These are phyloP conservation scores for Neonectria neomacrospora DNA, from an alignment of 2,329 filamentous ascomycete genomes.

Conservation along the genomic window DNA sequence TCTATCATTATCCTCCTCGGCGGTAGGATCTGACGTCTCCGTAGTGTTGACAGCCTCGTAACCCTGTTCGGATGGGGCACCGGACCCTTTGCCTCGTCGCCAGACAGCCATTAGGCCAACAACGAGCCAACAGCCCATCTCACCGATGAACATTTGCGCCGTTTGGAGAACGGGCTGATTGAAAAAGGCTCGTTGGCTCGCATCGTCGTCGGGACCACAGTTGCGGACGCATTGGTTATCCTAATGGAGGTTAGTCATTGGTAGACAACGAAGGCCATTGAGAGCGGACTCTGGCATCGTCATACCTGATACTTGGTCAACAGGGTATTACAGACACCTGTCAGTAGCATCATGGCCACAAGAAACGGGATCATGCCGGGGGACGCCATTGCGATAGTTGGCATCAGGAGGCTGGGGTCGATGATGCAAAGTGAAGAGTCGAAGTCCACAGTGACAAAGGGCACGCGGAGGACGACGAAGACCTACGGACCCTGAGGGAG, in stretches of 20 bases:
- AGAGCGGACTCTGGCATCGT: constrained; percentile 26
- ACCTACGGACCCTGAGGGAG: constrained; percentile 6
- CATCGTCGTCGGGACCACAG: constrained; percentile 75
- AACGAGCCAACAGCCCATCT: constrained; percentile 96
- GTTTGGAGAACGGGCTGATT: constrained; percentile 97
- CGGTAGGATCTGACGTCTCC: constrained; percentile 58
- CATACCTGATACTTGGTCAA: constrained; percentile 94
- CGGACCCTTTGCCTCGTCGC: constrained; percentile 63
- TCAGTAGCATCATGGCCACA: constrained; percentile 95
- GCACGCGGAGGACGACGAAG: constrained; percentile 1
- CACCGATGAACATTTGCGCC: constrained; percentile 97
- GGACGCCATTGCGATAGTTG: constrained; percentile 68
- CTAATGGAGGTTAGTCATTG: constrained; percentile 53
- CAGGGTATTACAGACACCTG: constrained; percentile 95
- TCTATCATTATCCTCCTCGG: constrained; percentile 49
- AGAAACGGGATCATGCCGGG: constrained; percentile 82
- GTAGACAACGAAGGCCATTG: background rate
- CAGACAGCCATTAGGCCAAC: constrained; percentile 77
- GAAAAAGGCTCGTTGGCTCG: constrained; percentile 76
- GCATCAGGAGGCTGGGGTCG: constrained; percentile 5
- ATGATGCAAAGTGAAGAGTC: constrained; percentile 11
- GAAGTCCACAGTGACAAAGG: background rate
- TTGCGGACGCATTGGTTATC: constrained; percentile 97
- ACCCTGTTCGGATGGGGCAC: constrained; percentile 58
- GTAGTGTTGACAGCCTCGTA: constrained; percentile 73